A percentile compares a stretch with the other conserved stretches of the same genome.
These are phyloP conservation scores for Cystobasidium sp. DNA, from an alignment of 1,284 basidiomycete species.

Conservation along the genomic window DNA sequence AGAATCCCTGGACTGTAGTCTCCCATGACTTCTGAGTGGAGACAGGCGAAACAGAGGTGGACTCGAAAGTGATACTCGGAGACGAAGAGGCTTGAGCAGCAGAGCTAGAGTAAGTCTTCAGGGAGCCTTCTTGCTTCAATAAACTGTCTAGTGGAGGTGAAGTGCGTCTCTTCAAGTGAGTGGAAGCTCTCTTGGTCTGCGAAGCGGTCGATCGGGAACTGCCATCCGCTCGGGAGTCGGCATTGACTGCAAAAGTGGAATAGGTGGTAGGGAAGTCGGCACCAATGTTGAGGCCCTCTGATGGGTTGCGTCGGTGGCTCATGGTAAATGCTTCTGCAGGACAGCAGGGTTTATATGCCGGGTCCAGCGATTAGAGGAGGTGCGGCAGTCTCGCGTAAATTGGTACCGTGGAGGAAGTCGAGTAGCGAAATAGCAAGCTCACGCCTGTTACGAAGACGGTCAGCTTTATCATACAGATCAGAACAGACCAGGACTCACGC, in stretches of 20 bases:
- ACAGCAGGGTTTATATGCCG: too few species aligned
- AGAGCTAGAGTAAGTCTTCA: neutral
- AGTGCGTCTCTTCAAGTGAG: conserved; percentile 17
- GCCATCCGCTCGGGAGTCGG: conserved; percentile 23
- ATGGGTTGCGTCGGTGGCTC: conserved; percentile 28
- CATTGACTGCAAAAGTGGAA: conserved; percentile 37
- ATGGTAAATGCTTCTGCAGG: neutral
- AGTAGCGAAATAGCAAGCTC: too few species aligned
- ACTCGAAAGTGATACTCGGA: conserved; percentile 5
- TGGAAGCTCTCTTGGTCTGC: conserved; percentile 1
- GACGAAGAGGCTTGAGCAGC: neutral
- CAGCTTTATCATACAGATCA: too few species aligned
- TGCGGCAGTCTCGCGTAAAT: too few species aligned
- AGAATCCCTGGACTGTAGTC: conserved; percentile 10
- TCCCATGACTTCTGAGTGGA: conserved; percentile 16
- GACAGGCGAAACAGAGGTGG: neutral
- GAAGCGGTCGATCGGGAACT: conserved; percentile 29
- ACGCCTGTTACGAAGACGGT: too few species aligned
- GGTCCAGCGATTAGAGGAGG: too few species aligned
- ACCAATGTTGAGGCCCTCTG: conserved; percentile 41
- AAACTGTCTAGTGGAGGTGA: conserved; percentile 8
- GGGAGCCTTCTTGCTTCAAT: neutral
- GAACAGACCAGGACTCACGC: too few species aligned
- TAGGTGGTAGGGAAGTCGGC: conserved; percentile 42
- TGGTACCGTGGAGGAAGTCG: too few species aligned